These are phyloP conservation scores for Boletus pseudo-olivaceus DNA, from an alignment of 768 basidiomycete genomes.

Conservation along the genomic window DNA sequence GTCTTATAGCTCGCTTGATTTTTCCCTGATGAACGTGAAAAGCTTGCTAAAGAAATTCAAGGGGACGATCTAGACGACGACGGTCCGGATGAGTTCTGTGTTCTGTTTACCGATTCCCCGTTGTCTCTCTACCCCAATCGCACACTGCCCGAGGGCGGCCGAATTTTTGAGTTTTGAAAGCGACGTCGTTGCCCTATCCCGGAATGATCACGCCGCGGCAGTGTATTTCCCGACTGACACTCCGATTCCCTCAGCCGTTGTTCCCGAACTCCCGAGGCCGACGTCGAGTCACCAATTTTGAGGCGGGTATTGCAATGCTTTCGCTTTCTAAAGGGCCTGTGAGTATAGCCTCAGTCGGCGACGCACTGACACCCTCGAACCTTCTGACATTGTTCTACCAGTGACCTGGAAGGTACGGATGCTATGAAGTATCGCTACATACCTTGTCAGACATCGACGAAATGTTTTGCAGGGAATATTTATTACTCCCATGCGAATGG, in stretches of 20 bases:
- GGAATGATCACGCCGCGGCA: too few relatives aligned
- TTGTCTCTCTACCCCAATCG: neutral
- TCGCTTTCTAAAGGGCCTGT: slow-evolving; percentile 43
- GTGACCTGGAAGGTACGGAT: slow-evolving; percentile 55
- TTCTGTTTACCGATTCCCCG: too few relatives aligned
- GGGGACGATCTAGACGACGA: slow-evolving; percentile 87
- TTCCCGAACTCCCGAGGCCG: neutral
- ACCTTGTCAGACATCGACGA: neutral
- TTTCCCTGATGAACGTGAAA: slow-evolving; percentile 64
- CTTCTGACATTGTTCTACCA: slow-evolving; percentile 5
- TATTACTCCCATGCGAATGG: slow-evolving; percentile 51
- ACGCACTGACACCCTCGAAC: neutral
- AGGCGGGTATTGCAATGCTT: slow-evolving; percentile 39
- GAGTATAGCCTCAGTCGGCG: slow-evolving; percentile 23
- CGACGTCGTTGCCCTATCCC: too few relatives aligned
- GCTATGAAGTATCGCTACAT: neutral
- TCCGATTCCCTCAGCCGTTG: neutral
- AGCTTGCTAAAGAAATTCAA: slow-evolving; percentile 88
- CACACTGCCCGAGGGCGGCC: slow-evolving; percentile 3
- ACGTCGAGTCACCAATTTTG: slow-evolving; percentile 33
- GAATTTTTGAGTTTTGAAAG: neutral
- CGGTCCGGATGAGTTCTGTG: slow-evolving; percentile 25
- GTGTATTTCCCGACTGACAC: too few relatives aligned
- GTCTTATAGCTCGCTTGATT: too few relatives aligned
- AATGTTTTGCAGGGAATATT: slow-evolving; percentile 45